Evolutionary conservation across 2,329 filamentous ascomycete species (phyloP), one percentile per base, ranked within the genome.

Genomic region (Aspergillus pseudoviridinutans): DNA sequence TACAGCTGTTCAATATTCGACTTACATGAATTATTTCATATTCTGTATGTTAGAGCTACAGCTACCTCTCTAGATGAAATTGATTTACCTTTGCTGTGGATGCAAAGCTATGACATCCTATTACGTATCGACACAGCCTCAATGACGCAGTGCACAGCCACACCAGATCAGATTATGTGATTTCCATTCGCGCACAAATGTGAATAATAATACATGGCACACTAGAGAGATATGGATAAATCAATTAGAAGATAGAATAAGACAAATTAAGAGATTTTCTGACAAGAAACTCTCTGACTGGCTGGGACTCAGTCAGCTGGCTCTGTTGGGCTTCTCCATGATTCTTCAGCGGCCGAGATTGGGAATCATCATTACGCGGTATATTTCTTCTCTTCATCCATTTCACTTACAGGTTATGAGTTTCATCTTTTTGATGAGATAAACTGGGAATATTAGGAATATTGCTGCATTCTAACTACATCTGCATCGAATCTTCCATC

Each of bases 91-190:
- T 1, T 25, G 25, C 4, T 25, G 25, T 1, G 4, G 25, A 1
- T 25, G 25, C 4, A 5, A 25, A 25, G 25, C 5, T 29, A 12
- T 12, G 32, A 38, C 5, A 7, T 10, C 12, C 32, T 38, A 17
- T 38, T 38, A 38, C 32, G 14, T 38, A 38, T 28, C 0, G 3
- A 44, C 54, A 56, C 54, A 38, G 54, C 54, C 54, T 35, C 54
- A 53, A 56, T 56, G 54, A 56, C 54, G 54, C 54, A 52, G 49
- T 17, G 20, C 10, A 53, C 41, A 44, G 54, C 54, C 54, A 56
- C 54, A 56, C 4, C 28, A n/a, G 9, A 25, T 20, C 44, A 35
- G 12, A 35, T 17, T 35, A 14, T 35, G 12, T 5, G 32, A 35
- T 35, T 25, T n/a, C 41, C 47, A 17, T 44, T 28, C 25, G 24